Conservation (phyloP, 2,329 filamentous ascomycete genomes). For the Pezicula radicicola region DNA sequence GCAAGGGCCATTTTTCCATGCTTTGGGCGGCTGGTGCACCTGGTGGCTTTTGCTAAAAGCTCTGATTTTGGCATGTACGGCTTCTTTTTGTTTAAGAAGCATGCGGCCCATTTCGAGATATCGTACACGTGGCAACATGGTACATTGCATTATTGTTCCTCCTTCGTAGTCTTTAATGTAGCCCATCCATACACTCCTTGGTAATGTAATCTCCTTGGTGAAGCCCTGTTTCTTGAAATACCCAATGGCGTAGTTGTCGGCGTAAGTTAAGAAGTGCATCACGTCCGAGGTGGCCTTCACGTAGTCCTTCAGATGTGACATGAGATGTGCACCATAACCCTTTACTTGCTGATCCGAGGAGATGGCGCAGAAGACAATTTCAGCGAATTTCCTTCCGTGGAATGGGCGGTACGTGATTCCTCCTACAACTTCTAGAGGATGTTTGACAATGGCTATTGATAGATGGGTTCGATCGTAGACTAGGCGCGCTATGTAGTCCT, state of each 20-base stretch:
- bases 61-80: conserved; percentile 90
- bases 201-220: conserved; percentile 95
- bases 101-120: conserved; percentile 92
- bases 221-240: conserved; percentile 99
- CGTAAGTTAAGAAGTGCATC: conserved; percentile 98
- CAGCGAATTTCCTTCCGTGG: conserved; percentile 86
- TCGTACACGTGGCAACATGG: conserved; percentile 90
- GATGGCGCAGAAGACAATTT: conserved; percentile 98
- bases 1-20: conserved; percentile 75
- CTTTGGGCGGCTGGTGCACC: conserved; percentile 78
- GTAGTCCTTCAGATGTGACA: conserved; percentile 97
- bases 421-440: conserved; percentile 90
- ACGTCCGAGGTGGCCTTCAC: conserved; percentile 95
- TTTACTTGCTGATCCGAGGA: conserved; percentile 98
- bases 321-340: conserved; percentile 94
- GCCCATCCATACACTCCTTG: conserved; percentile 93
- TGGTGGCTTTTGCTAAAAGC: conserved; percentile 87
- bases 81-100: conserved; percentile 96
- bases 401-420: conserved; percentile 97
- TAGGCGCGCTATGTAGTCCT: conserved; percentile 95
- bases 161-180: conserved; percentile 99
- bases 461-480: conserved; percentile 97
- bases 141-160: conserved; percentile 98
- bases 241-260: conserved; percentile 97
- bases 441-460: conserved; percentile 96